Base-by-base conservation (phyloP, 2,329 filamentous ascomycete species). In the Alternaria gaisen region DNA sequence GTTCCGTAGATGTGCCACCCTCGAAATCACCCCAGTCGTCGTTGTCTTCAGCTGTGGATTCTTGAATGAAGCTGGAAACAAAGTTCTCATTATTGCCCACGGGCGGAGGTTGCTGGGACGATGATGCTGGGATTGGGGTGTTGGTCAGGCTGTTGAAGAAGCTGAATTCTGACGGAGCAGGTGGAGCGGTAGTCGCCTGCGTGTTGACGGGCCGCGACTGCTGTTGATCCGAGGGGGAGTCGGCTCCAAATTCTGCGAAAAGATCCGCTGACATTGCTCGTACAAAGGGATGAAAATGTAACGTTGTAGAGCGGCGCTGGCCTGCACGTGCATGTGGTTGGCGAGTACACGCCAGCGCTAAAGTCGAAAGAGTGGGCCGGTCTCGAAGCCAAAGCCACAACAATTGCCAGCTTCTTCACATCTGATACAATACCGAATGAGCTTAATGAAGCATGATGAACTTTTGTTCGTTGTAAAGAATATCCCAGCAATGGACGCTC, bases 1-100 rank as follows among this genome's bases (percentile, higher is more conserved):
- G 59, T 30, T 68, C 60, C 9, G 61, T 50, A 8, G 70, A 63
- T 14, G 73, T 48, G 4, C 65, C 72, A 44, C 72, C 77, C 58
- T 80, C 77, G 51, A 80, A 80, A 41, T 80, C 78, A n/a, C 78
- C 78, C 77, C 77, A 80, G 28, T 80, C 78, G 60, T 80, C 78
- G 22, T 71, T 70, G 8, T 77, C 73, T 38, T 73, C 74, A 14
- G 36, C 52, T 6, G 52, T 34, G 0, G 55, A 6, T 28, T 59
- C 30, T 48, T 61, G 51, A 26, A 14, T 50, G 10, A 48, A 32
- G 12, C 18, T 30, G 22, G 18, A 51, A 7, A 18, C 44, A 30
- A 54, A 38, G 4, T 34, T 34, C 5, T 58, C 54, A 11, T 61
- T 69, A n/a, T 58, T 44, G 44, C 58, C 60, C 42, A 59, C 42